Evolutionary conservation across 805 yeast genomes (phyloP), one percentile per base, ranked within the genome.

Genomic region (Pichia membranifaciens): DNA sequence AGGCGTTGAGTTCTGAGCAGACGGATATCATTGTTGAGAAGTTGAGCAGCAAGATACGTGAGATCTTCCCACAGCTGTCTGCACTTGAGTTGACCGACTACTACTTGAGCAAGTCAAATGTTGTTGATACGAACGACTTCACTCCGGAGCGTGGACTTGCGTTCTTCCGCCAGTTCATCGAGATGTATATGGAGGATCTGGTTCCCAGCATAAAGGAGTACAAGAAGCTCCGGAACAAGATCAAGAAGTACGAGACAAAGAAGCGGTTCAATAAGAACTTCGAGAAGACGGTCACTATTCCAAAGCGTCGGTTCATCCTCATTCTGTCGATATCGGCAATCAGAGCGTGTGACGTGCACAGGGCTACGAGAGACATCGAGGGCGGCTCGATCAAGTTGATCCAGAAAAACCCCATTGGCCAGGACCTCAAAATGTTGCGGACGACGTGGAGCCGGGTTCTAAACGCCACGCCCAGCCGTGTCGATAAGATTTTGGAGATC

Each of bases 261-360:
- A 56, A 54, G 51, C 45, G 64, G 50, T 58, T 63, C 57, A 54
- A 44, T 18, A 56, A 51, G 23, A 59, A 71, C 62, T 54, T 38
- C 21, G 47, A 43, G 3, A 43, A 44, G 56, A 47, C 40, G 1
- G 56, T 54, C 17, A 54, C 57, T 15, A 31, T 43, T 29, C 55
- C 53, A 15, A 70, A 66, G 29, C 64, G 75, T 25, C 73, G 75
- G 45, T 68, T 74, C 65, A 61, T 79, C 53, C 64, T 82, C 15
- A 65, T 82, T 1, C 57, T 84, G 15, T 75, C 90, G 0, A 75
- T 84, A 71, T 87, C 96, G 0, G 93, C 96, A 10, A 69, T 88
- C 21, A 74, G 97, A 54, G 93, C 88, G 2, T 91, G 96, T 58
- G 96, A 90, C 57, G 74, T 88, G 2, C 83, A 77, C 59, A 75